Evolutionary conservation across 306 rosid species (phyloP).

Genomic region (Bauhinia variegata): DNA sequence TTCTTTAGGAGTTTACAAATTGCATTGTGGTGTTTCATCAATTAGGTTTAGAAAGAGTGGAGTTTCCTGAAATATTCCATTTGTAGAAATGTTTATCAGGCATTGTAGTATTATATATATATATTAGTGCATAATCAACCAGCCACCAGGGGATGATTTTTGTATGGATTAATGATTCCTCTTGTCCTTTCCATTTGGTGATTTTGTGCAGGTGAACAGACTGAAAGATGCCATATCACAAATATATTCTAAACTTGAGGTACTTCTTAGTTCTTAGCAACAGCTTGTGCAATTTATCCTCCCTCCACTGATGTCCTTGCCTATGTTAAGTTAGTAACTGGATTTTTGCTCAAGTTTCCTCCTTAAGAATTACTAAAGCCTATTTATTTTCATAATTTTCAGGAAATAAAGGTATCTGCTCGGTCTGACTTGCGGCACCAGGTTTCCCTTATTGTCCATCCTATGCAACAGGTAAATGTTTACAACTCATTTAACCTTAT

Average conservation of each 20-base stretch:
- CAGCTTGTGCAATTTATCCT: conserved; percentile 1
- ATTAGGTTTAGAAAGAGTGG: conserved; percentile 5
- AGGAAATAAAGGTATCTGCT: conserved; percentile 86
- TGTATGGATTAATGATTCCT: conserved; percentile 30
- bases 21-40: conserved; percentile 13
- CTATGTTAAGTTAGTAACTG: conserved; percentile 15
- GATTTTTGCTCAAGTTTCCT: conserved; percentile 8
- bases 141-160: conserved; percentile 11
- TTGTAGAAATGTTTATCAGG: conserved; percentile 17
- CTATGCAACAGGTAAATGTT: conserved; percentile 89
- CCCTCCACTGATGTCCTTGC: conserved; percentile 9
- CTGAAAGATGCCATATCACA: conserved; percentile 93
- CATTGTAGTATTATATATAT: conserved; percentile 13
- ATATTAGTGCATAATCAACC: background rate
- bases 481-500: conserved; percentile 10
- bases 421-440: conserved; percentile 84
- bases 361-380: conserved; percentile 9
- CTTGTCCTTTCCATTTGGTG: conserved; percentile 31
- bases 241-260: conserved; percentile 91
- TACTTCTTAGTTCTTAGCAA: conserved; percentile 35
- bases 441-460: conserved; percentile 89
- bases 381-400: conserved; percentile 23
- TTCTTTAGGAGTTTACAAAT: background rate
- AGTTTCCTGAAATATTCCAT: conserved; percentile 25
- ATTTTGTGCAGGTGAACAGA: conserved; percentile 68